These are phyloP conservation scores for Thoreauomyces humboldtii DNA, from an alignment of 192 early-diverging fungal genomes.

Conservation along the genomic window DNA sequence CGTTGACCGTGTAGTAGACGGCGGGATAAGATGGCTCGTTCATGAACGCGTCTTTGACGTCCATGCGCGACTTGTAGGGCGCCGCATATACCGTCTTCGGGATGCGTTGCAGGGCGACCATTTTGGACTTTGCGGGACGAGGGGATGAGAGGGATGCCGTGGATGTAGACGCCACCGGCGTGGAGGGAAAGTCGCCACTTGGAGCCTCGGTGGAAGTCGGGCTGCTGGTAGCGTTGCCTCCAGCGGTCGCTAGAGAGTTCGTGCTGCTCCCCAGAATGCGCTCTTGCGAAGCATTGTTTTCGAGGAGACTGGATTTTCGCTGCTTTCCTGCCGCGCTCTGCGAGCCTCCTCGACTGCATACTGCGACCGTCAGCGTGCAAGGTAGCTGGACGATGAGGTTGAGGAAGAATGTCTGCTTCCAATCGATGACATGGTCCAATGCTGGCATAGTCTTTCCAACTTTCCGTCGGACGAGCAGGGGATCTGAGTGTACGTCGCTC, in stretches of 20 bases:
- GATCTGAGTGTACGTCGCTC: constrained; percentile 53
- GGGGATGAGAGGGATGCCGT: not conserved
- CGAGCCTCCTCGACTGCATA: constrained; percentile 53
- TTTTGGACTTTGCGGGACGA: constrained; percentile 43
- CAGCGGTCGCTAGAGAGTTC: constrained; percentile 8
- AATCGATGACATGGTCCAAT: constrained; percentile 72
- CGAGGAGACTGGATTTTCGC: constrained; percentile 19
- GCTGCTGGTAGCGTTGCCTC: not conserved
- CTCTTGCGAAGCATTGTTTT: constrained; percentile 14
- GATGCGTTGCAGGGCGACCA: constrained; percentile 77
- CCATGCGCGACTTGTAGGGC: constrained; percentile 89
- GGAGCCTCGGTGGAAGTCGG: not conserved
- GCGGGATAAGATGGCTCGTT: constrained; percentile 85
- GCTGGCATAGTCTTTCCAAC: constrained; percentile 61
- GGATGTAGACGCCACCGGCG: not conserved
- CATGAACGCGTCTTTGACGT: constrained; percentile 81
- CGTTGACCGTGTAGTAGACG: constrained; percentile 91
- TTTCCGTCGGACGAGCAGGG: constrained; percentile 83
- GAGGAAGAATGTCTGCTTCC: constrained; percentile 90
- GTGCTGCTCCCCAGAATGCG: constrained; percentile 9
- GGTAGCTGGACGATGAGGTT: constrained; percentile 89
- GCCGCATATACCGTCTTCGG: constrained; percentile 80
- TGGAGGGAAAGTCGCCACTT: not conserved
- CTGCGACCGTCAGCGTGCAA: constrained; percentile 86
- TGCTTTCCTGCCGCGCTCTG: constrained; percentile 8